phyloP scores from a whole-genome alignment of 768 basidiomycete genomes.

The Termitomyces sp. region DNA sequence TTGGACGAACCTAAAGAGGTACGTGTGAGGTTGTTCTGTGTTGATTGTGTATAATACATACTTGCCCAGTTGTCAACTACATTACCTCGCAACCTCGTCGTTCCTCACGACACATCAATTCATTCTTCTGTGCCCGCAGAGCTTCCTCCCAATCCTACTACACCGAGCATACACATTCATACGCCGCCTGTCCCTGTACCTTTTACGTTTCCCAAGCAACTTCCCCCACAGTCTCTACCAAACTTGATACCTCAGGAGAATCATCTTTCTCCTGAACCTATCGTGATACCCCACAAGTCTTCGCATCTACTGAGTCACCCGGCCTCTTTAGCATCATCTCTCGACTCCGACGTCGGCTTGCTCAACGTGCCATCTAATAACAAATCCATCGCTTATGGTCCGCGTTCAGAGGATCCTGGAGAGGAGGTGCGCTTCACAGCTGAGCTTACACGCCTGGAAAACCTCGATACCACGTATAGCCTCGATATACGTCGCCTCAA shows the following conservation, averaged over 20 bases:
- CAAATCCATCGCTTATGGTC: conserved; percentile 38
- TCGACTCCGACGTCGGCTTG: conserved; percentile 17
- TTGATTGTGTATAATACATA: background rate
- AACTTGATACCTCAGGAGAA: background rate
- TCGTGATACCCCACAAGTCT: background rate
- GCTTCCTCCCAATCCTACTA: background rate
- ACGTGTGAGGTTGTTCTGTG: background rate
- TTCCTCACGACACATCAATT: background rate
- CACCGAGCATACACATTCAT: background rate
- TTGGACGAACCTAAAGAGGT: background rate
- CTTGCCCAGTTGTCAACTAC: background rate
- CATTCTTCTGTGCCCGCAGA: background rate
- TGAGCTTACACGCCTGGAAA: conserved; percentile 82
- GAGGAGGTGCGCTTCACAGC: conserved; percentile 93
- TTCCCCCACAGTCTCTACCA: background rate
- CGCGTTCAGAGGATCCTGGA: conserved; percentile 62
- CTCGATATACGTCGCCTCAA: conserved; percentile 86
- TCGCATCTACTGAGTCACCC: background rate
- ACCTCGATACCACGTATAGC: conserved; percentile 78
- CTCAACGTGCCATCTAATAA: conserved; percentile 19
- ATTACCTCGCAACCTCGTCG: background rate
- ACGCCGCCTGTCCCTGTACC: background rate
- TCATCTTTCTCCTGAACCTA: background rate
- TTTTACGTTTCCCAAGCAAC: background rate
- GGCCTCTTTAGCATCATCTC: background rate